Conservation (phyloP, 345 rosid species). For the Ceriops decandra region DNA sequence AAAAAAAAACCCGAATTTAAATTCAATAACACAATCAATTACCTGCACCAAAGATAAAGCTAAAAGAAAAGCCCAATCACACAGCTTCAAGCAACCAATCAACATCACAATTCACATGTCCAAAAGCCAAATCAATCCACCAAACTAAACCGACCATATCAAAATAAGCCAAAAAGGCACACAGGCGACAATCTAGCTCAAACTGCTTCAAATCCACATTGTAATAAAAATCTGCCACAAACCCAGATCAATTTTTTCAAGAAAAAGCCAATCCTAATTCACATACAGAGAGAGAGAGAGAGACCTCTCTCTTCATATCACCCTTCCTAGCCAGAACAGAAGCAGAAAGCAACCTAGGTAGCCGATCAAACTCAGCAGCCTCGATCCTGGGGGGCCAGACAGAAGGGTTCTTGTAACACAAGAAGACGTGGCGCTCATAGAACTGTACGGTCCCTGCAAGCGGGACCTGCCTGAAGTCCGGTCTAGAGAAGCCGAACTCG, state of each 20-base stretch:
- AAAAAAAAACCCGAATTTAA: too few relatives aligned
- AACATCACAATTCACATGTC: neutral
- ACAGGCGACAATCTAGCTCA: neutral
- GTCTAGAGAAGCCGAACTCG: constrained; percentile 76
- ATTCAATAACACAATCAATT: neutral
- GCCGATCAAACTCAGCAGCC: constrained; percentile 99
- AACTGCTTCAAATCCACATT: neutral
- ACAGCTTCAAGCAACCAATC: neutral
- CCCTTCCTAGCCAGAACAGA: constrained; percentile 61
- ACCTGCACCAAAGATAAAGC: neutral
- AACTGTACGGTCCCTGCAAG: constrained; percentile 79
- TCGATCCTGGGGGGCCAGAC: constrained; percentile 96
- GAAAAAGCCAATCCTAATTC: neutral
- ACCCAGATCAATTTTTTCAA: neutral
- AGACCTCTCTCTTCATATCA: constrained; percentile 68
- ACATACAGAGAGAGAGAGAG: neutral
- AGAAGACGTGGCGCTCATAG: constrained; percentile 81
- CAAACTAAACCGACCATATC: neutral
- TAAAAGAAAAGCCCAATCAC: neutral
- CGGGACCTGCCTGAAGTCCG: constrained; percentile 65
- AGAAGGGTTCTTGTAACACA: constrained; percentile 91
- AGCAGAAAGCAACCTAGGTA: constrained; percentile 91
- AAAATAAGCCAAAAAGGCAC: neutral
- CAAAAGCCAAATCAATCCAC: neutral
- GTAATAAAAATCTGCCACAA: neutral